phyloP scores from a whole-genome alignment of 345 rosid species.

The Melaleuca quinquenervia region DNA sequence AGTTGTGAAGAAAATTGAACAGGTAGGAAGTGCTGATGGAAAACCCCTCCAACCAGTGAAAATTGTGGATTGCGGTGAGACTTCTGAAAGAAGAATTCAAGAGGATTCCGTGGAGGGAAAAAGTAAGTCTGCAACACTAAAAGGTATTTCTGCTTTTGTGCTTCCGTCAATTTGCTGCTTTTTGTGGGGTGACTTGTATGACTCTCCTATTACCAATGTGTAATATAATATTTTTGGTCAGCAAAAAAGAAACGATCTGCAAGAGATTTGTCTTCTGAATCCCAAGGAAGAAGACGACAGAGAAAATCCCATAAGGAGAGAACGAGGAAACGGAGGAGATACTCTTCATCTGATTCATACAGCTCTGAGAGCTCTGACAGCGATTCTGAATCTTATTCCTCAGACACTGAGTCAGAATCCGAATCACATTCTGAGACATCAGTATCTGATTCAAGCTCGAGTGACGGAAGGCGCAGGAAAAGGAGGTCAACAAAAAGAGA shows the following conservation, averaged over 20 bases:
- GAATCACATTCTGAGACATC: slow-evolving; percentile 27
- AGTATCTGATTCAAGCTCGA: slow-evolving; percentile 56
- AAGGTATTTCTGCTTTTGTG: neutral
- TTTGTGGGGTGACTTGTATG: neutral
- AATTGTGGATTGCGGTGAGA: slow-evolving; percentile 70
- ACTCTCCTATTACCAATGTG: neutral
- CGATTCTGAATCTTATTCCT: slow-evolving; percentile 38
- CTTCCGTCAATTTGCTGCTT: neutral
- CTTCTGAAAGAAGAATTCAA: slow-evolving; percentile 33
- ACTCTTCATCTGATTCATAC: slow-evolving; percentile 73
- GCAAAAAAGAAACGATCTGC: slow-evolving; percentile 54
- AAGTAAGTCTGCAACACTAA: slow-evolving; percentile 20
- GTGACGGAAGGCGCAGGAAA: slow-evolving; percentile 60
- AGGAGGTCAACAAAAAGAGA: slow-evolving; percentile 43
- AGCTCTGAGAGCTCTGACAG: slow-evolving; percentile 41
- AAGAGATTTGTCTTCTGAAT: slow-evolving; percentile 47
- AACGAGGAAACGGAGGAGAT: slow-evolving; percentile 56
- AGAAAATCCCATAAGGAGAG: slow-evolving; percentile 44
- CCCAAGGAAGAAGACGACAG: slow-evolving; percentile 20
- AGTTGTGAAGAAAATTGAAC: slow-evolving; percentile 68
- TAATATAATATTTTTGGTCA: slow-evolving; percentile 18
- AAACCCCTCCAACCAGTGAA: slow-evolving; percentile 48
- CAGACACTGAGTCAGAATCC: slow-evolving; percentile 33
- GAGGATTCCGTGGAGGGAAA: slow-evolving; percentile 33
- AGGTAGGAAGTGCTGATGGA: slow-evolving; percentile 57